Evolutionary conservation across 495 filamentous ascomycete genomes (phyloP), one percentile per base, ranked within the genome.

Genomic region (Penicillium antarcticum): DNA sequence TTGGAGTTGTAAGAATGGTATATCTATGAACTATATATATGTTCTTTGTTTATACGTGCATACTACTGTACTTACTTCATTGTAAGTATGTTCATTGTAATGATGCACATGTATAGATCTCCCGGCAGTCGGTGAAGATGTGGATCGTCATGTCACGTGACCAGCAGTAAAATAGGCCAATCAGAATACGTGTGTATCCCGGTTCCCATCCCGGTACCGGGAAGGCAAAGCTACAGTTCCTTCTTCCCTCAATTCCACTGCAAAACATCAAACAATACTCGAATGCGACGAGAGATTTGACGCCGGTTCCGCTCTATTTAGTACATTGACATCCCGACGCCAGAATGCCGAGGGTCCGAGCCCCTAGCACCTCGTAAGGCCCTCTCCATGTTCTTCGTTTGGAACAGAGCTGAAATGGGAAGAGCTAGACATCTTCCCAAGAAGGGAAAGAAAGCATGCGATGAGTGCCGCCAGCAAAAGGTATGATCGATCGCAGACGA

Each of bases 391-490:
- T 51, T 9, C 18, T n/a, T 26, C 21, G 16, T 4, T 21, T 21
- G 37, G 17, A 26, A 35, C 9, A 17, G 18, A 21, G 29, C 39
- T 63, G 42, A 61, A 42, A 53, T 55, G 42, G 24, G 6, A 1
- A 32, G 29, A 18, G 45, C 43, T 42, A 65, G 57, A 50, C 67
- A 29, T 7, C 26, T 74, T 41, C 69, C 70, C 38, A 69, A 64
- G 60, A 65, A 70, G 39, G 62, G 61, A 23, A 76, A 72, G 54
- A 74, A 69, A 48, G 73, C 73, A 29, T 76, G 71, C 53, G 74
- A 71, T 2, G 66, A 73, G 50, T 76, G 73, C 57, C 65, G 71
- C 23, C 73, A 76, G 53, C 73, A 76, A 51, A 76, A 76, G 66
- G 71, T 70, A 3, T 23, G 24, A 33, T 17, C 5, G n/a, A 34